Conservation (phyloP, 2,329 filamentous ascomycete genomes). For the Hawksworthiomyces lignivorus region DNA sequence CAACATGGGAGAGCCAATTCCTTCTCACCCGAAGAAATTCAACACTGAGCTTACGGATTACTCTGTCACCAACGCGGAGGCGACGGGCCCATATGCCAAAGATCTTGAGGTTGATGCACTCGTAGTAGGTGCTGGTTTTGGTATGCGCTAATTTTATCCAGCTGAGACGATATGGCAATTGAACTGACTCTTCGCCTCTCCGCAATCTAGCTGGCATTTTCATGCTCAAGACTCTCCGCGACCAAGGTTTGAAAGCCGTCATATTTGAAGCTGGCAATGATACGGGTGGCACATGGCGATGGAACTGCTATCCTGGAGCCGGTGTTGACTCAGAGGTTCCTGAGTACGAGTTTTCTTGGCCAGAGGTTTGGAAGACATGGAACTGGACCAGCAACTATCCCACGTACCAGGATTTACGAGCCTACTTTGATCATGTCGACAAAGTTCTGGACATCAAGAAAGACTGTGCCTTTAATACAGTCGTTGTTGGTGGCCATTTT, state of each 20-base stretch:
- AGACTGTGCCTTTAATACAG: constrained; percentile 48
- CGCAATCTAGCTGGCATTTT: constrained; percentile 41
- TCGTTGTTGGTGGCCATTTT: constrained; percentile 45
- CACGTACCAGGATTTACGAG: constrained; percentile 40
- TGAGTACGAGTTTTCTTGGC: constrained; percentile 45
- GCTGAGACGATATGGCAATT: too few relatives aligned
- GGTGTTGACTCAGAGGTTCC: constrained; percentile 47
- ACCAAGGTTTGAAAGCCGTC: constrained; percentile 38
- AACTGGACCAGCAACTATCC: constrained; percentile 49
- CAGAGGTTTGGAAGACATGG: constrained; percentile 47
- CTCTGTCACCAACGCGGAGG: constrained; percentile 22
- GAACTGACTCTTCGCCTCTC: too few relatives aligned
- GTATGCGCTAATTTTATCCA: too few relatives aligned
- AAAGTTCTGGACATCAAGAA: constrained; percentile 47
- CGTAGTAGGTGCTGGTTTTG: constrained; percentile 38
- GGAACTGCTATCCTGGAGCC: constrained; percentile 49
- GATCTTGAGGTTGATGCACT: constrained; percentile 37
- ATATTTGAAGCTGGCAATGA: constrained; percentile 46
- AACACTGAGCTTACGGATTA: constrained; percentile 34
- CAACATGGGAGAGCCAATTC: constrained; percentile 16
- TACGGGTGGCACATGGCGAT: constrained; percentile 47
- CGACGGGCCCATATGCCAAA: constrained; percentile 32
- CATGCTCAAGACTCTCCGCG: constrained; percentile 43
- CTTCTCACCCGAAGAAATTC: constrained; percentile 26
- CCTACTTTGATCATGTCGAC: constrained; percentile 54